phyloP scores from a whole-genome alignment of 768 basidiomycete genomes.

The Peribolospora kevripleyi region DNA sequence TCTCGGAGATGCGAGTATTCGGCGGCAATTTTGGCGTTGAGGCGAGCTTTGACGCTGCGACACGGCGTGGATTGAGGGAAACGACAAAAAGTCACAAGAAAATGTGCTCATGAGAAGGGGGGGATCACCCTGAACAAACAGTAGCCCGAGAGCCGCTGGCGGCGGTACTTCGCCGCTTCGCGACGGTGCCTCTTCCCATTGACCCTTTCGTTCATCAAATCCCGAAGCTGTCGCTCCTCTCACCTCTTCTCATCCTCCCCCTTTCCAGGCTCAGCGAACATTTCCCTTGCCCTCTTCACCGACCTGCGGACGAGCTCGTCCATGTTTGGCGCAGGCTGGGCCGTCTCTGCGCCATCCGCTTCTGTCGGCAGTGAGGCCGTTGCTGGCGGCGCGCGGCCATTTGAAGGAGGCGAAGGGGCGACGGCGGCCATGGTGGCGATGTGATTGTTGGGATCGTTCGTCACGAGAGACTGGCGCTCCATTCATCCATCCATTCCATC shows the following conservation, averaged over 20 bases:
- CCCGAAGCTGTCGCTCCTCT: background rate
- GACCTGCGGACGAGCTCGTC: slow-evolving; percentile 8
- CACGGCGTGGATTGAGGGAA: background rate
- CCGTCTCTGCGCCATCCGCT: too few species aligned
- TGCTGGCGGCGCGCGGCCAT: too few species aligned
- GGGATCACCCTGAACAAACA: background rate
- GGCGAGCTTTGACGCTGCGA: slow-evolving; percentile 19
- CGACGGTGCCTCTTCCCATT: too few species aligned
- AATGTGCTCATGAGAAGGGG: background rate
- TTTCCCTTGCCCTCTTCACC: slow-evolving; percentile 6
- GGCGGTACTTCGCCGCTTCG: background rate
- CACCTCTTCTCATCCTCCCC: background rate
- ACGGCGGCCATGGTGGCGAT: too few species aligned
- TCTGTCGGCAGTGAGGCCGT: too few species aligned
- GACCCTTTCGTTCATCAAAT: too few species aligned
- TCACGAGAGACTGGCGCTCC: too few species aligned
- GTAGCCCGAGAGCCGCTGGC: slow-evolving; percentile 9
- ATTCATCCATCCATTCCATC: too few species aligned
- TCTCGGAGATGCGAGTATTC: slow-evolving; percentile 73
- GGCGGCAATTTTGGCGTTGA: slow-evolving; percentile 64
- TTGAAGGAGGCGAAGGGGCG: too few species aligned
- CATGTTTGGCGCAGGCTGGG: background rate
- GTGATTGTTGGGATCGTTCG: too few species aligned
- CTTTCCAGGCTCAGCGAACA: background rate
- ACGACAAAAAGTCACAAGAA: background rate